phyloP scores from a whole-genome alignment of 1,284 basidiomycete genomes.

The Schizopora paradoxa region DNA sequence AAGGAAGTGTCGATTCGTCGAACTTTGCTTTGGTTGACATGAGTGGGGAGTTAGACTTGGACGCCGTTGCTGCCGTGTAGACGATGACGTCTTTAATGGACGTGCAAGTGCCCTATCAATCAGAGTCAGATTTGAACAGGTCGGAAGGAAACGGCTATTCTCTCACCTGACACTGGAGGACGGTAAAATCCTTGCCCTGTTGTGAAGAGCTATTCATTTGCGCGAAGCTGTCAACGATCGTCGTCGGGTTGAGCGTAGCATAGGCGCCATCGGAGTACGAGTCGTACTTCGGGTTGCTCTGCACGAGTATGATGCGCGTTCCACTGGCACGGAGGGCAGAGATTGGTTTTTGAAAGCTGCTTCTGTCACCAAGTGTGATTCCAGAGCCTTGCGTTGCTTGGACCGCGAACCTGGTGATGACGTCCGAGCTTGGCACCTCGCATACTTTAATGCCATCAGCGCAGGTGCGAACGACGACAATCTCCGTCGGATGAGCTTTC shows the following conservation, averaged over 20 bases:
- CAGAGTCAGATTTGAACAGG: too few species aligned
- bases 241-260: too few species aligned
- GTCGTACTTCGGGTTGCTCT: too few species aligned
- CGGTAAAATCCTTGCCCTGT: neutral
- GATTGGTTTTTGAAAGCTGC: too few species aligned
- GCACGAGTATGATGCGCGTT: too few species aligned
- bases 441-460: neutral
- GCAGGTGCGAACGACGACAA: neutral
- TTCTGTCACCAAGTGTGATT: neutral
- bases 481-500: constrained; percentile 1
- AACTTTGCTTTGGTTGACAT: neutral
- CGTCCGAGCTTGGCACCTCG: neutral
- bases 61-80: neutral
- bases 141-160: too few species aligned
- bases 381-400: neutral
- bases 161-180: neutral
- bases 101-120: neutral
- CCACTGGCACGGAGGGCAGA: too few species aligned
- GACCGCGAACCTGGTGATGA: neutral
- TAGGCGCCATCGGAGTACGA: too few species aligned
- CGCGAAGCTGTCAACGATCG: too few species aligned
- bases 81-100: neutral
- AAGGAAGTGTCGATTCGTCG: too few species aligned
- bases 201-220: neutral
- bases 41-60: neutral